Evolutionary conservation across 176 grass and related monocot genomes (phyloP), one percentile per base, ranked within the genome.

Genomic region (Bonia amplexicaulis): DNA sequence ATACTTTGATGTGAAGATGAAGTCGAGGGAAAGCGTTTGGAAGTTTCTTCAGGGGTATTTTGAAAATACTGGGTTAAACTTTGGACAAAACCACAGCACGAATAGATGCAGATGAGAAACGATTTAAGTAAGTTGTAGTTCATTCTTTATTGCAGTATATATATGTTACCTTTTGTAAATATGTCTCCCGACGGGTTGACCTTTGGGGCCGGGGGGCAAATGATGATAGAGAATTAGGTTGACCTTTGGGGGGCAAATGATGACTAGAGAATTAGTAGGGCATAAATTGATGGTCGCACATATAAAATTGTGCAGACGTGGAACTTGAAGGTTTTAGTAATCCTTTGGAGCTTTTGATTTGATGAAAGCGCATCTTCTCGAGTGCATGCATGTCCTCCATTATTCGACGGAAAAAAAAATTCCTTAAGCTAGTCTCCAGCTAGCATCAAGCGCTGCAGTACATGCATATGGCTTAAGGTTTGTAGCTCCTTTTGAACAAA

Each of bases 121-220:
- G 3, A 4, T 35, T 35, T 35, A 35, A 35, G 0, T 35, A 35
- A 35, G 33, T 0, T 35, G 2, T 85, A 63, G 9, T 89, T 35
- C 76, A 79, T 63, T 62, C 57, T 46, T 71, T 12, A 27, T 45
- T 79, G 37, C 48, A 39, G 16, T 42, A 53, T 62, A 62, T 37
- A 39, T 35, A 35, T 41, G 52, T 41, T 60, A 66, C 42, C 54
- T 64, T 31, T 31, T 27, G 65, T n/a, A 42, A n/a, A 35, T 26
- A 17, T 80, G 71, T 77, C 53, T 39, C 37, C 55, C 22, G 45
- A 71, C 57, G 13, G 82, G 64, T 57, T 86, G 83, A 86, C 72
- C n/a, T 69, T 51, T 84, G 12, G 63, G 39, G 39, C 5, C 2
- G n/a, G 39, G 7, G 1, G 41, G 19, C 13, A 48, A 85, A 64